Percentiles rank a stretch among this genome's conserved stretches.
phyloP scores from a whole-genome alignment of 169 alveolate genomes.

The Neospora caninum region DNA sequence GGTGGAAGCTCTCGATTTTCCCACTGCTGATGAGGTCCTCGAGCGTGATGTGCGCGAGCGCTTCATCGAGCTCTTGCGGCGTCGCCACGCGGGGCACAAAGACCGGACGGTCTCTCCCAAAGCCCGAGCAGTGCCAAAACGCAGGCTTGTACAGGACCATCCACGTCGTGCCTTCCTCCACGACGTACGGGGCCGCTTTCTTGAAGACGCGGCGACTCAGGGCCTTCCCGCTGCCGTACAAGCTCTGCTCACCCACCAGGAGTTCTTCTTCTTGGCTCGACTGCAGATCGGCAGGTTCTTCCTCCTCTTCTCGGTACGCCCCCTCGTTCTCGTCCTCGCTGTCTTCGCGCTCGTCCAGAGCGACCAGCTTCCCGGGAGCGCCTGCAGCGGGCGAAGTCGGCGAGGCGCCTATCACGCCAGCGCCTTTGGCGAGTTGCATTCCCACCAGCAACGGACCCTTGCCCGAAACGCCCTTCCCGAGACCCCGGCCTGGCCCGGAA shows the following conservation, averaged over 20 bases:
- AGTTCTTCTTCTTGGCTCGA: neutral
- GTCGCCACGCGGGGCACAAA: conserved; percentile 39
- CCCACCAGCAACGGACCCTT: neutral
- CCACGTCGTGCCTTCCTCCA: conserved; percentile 77
- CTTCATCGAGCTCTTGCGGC: conserved; percentile 69
- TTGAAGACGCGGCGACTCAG: conserved; percentile 51
- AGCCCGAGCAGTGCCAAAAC: conserved; percentile 79
- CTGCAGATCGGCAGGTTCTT: neutral
- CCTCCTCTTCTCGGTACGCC: neutral
- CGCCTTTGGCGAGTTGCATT: neutral
- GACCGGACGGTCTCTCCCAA: conserved; percentile 68
- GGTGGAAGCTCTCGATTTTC: conserved; percentile 76
- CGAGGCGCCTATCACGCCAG: neutral
- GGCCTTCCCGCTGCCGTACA: conserved; percentile 54
- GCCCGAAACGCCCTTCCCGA: neutral
- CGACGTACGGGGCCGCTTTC: conserved; percentile 77
- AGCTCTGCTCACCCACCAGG: neutral
- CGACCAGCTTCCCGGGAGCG: neutral
- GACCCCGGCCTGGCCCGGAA: neutral
- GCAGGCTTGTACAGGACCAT: conserved; percentile 80
- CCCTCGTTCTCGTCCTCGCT: conserved; percentile 19
- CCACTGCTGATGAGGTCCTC: conserved; percentile 77
- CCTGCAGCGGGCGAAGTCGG: neutral
- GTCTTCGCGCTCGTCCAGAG: conserved; percentile 3
- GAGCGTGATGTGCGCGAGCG: conserved; percentile 70